These are phyloP conservation scores for Eragrostis curvula DNA, from an alignment of 176 grass and related monocot species.

Conservation along the genomic window DNA sequence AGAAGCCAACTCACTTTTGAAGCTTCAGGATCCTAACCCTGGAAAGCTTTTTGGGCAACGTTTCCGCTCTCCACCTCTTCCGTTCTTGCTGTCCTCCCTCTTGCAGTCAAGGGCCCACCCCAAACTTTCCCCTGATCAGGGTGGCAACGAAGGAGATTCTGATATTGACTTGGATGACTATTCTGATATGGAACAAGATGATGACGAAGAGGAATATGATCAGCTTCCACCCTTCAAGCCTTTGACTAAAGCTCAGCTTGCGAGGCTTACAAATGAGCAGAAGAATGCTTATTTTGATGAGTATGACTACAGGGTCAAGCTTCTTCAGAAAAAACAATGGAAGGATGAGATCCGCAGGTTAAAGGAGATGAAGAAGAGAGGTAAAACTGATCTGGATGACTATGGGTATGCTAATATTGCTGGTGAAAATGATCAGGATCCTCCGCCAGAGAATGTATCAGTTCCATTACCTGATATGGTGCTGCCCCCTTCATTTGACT, in stretches of 20 bases:
- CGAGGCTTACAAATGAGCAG: constrained; percentile 83
- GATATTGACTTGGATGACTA: constrained; percentile 76
- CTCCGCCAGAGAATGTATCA: constrained; percentile 72
- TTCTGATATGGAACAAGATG: constrained; percentile 84
- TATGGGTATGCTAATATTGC: constrained; percentile 54
- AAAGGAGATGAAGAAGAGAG: constrained; percentile 90
- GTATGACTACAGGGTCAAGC: constrained; percentile 96
- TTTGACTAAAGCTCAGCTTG: constrained; percentile 83
- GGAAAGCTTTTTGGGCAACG: constrained; percentile 71
- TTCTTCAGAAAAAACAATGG: constrained; percentile 98
- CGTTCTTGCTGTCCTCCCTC: constrained; percentile 80
- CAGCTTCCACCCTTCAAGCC: constrained; percentile 95
- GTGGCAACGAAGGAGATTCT: constrained; percentile 69
- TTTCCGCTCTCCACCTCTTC: constrained; percentile 72
- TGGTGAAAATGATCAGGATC: constrained; percentile 80
- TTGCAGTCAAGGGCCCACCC: constrained; percentile 83
- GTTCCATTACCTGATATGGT: constrained; percentile 94
- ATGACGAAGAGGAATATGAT: constrained; percentile 96
- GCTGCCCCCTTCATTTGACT: constrained; percentile 89
- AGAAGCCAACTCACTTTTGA: constrained; percentile 82
- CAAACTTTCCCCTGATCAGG: constrained; percentile 68
- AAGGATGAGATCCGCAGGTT: constrained; percentile 92
- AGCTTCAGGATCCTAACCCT: constrained; percentile 80
- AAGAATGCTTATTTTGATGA: constrained; percentile 94
- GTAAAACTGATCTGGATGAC: constrained; percentile 59